Percentiles rank a stretch among this genome's conserved stretches.
These are phyloP conservation scores for Camptophora hylomeconis DNA, from an alignment of 2,329 filamentous ascomycete genomes.

Conservation along the genomic window DNA sequence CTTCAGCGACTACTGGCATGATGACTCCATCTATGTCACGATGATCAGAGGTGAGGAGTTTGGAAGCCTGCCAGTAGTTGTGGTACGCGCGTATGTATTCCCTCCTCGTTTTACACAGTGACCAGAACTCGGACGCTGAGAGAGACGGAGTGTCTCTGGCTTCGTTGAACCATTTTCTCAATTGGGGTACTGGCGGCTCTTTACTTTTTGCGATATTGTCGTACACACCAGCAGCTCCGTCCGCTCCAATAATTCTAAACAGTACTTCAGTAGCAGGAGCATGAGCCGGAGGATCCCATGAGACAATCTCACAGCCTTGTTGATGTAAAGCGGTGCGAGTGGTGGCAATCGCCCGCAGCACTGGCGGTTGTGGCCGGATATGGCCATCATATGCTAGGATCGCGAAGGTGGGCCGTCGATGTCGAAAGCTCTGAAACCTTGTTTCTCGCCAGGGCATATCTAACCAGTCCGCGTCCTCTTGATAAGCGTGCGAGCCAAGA, in stretches of 20 bases:
- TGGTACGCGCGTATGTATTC: constrained; percentile 5
- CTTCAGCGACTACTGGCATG: constrained; percentile 47
- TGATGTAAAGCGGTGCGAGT: constrained; percentile 22
- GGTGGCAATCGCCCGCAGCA: constrained; percentile 7
- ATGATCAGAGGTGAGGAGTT: too few relatives aligned
- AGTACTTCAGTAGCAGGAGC: constrained; percentile 7
- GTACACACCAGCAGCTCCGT: constrained; percentile 50
- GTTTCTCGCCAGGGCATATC: constrained; percentile 10
- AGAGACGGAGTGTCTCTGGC: too few relatives aligned
- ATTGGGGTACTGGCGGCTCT: constrained; percentile 46
- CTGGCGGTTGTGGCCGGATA: constrained; percentile 10
- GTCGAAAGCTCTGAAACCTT: constrained; percentile 3
- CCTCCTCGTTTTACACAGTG: constrained; percentile 1
- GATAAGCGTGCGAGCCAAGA: constrained; percentile 7
- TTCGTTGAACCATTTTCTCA: constrained; percentile 7
- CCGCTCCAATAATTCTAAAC: constrained; percentile 30
- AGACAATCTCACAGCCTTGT: constrained; percentile 38
- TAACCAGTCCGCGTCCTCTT: constrained; percentile 7
- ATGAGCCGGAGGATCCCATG: constrained; percentile 12
- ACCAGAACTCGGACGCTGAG: constrained; percentile 3
- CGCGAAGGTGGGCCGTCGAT: constrained; percentile 6
- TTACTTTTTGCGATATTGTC: constrained; percentile 40
- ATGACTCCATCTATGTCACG: constrained; percentile 41
- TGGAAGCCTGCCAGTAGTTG: too few relatives aligned
- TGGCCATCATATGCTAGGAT: constrained; percentile 8